These are phyloP conservation scores for Candida vartiovaarae DNA, from an alignment of 805 yeast species.

Conservation along the genomic window DNA sequence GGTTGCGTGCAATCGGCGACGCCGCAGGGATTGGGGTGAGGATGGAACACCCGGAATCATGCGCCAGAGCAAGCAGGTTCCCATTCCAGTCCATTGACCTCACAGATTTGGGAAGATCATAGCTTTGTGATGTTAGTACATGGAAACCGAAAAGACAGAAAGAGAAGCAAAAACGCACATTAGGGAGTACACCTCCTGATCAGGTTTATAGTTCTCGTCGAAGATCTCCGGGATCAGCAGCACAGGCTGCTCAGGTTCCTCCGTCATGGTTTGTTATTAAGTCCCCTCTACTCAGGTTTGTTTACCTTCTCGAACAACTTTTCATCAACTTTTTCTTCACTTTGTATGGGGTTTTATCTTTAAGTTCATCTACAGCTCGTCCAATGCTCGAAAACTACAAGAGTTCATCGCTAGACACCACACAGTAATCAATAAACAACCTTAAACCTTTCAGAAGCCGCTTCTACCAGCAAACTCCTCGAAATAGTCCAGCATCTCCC, in stretches of 20 bases:
- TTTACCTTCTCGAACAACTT: constrained; percentile 3
- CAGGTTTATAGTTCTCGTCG: constrained; percentile 12
- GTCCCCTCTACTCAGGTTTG: background rate
- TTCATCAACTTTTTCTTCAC: too few relatives aligned
- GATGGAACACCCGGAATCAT: constrained; percentile 17
- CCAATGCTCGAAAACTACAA: too few relatives aligned
- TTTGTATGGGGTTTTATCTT: too few relatives aligned
- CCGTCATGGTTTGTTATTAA: constrained; percentile 4
- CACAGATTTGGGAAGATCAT: constrained; percentile 15
- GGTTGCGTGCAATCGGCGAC: constrained; percentile 17
- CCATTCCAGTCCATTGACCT: constrained; percentile 21
- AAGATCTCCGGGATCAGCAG: constrained; percentile 19
- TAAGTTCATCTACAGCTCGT: too few relatives aligned
- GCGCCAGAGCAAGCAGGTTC: constrained; percentile 14
- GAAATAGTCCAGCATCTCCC: constrained; percentile 78
- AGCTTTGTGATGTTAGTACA: constrained; percentile 7
- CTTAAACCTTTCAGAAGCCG: constrained; percentile 20
- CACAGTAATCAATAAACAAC: too few relatives aligned
- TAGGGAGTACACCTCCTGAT: constrained; percentile 17
- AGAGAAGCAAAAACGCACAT: constrained; percentile 9
- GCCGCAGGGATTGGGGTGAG: constrained; percentile 19
- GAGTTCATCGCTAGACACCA: too few relatives aligned
- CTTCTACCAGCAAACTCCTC: constrained; percentile 37
- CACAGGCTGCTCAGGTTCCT: constrained; percentile 18
- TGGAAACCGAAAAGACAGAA: background rate